Base-by-base conservation (phyloP, 2,329 filamentous ascomycete species). In the Colletotrichum lini region DNA sequence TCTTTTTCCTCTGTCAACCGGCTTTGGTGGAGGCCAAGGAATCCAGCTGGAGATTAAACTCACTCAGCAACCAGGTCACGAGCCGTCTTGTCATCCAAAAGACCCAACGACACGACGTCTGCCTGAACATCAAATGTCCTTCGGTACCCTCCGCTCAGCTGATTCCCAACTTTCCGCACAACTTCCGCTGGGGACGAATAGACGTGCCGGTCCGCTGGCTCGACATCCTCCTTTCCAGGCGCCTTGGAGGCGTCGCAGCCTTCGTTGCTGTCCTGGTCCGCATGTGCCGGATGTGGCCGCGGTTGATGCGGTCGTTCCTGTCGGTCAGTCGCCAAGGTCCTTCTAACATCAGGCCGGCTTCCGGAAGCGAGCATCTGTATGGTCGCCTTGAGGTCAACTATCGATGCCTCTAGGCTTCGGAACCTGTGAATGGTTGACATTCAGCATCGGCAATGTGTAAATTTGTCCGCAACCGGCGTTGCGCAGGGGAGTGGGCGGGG, bases 131-230 rank as follows among this genome's bases (percentile, higher is more conserved):
- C 65, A 12, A 72, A 72, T 15, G 59, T 72, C 18, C 65, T 49
- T 16, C 65, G 65, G 45, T 68, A 63, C 5, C 65, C 58, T n/a
- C 69, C 69, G 44, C 69, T 69, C 30, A 72, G 69, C 47, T 72
- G 69, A 13, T 65, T 69, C 5, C 69, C 69, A 23, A 72, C 65
- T 50, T 72, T 72, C 13, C 69, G 52, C 12, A 72, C 58, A 18
- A 72, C 69, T 35, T 72, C 69, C 13, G 69, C 69, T 4, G 65
- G 69, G n/a, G 69, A 72, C 12, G 60, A 64, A 21, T 69, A 72
- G 23, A 72, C 69, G 21, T 72, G 65, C 15, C 59, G 52, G 40
- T 72, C 69, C 9, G 65, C 69, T 38, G 69, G 69, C 16, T 72
- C 69, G 18, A 72, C 69, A 16, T 72, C 69, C 3, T 72, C 69